Evolutionary conservation across 2,329 filamentous ascomycete species (phyloP).

Genomic region (Cladosporium sp.): DNA sequence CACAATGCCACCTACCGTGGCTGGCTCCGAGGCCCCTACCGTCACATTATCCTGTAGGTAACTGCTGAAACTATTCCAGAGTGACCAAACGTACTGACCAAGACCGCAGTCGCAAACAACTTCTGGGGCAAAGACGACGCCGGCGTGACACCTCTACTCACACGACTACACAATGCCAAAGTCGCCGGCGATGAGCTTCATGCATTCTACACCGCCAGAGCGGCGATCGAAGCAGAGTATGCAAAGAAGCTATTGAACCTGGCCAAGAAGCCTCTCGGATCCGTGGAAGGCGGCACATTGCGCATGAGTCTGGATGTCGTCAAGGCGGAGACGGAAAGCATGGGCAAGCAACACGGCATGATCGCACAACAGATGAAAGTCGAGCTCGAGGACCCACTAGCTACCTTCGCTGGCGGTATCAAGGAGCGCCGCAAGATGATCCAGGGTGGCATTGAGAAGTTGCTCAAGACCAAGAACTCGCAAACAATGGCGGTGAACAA

Average conservation of each 20-base stretch:
- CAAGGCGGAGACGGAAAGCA: conserved; percentile 84
- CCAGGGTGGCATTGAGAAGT: conserved; percentile 88
- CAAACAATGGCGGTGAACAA: conserved; percentile 93
- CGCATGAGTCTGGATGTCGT: conserved; percentile 83
- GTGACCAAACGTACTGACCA: conserved; percentile 35
- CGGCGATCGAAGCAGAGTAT: conserved; percentile 96
- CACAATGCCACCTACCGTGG: conserved; percentile 36
- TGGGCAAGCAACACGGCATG: conserved; percentile 88
- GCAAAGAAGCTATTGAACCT: conserved; percentile 82
- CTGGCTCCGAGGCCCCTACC: conserved; percentile 36
- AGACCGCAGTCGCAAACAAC: conserved; percentile 84
- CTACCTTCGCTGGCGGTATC: conserved; percentile 89
- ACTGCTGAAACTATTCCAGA: too few species aligned
- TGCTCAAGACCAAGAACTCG: conserved; percentile 88
- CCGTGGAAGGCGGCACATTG: conserved; percentile 80
- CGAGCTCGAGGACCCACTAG: conserved; percentile 89
- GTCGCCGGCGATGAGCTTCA: conserved; percentile 91
- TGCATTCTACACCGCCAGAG: conserved; percentile 85
- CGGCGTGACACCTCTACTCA: conserved; percentile 84
- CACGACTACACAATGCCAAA: conserved; percentile 94
- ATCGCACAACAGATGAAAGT: conserved; percentile 94
- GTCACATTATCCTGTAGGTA: conserved; percentile 40
- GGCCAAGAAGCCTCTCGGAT: conserved; percentile 84
- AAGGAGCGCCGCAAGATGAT: conserved; percentile 97
- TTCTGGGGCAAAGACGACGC: conserved; percentile 99